Evolutionary conservation across 2,329 filamentous ascomycete species (phyloP).

Genomic region (Cylindrodendrum hubeiense): DNA sequence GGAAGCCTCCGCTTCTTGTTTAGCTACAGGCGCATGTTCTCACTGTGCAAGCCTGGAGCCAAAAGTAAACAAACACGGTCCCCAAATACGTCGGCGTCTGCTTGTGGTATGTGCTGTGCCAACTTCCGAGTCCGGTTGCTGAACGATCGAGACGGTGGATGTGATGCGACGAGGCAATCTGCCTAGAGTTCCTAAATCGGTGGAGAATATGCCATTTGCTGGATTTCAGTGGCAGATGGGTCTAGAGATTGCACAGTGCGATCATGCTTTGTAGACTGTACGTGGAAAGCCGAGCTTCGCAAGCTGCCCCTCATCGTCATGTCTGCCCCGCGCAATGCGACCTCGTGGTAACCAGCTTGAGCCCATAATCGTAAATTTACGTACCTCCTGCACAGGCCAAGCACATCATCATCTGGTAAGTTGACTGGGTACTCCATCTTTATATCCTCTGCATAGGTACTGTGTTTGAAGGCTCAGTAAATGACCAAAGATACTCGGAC

Average conservation of each 20-base stretch:
- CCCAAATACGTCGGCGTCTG: constrained; percentile 18
- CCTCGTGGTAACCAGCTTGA: neutral
- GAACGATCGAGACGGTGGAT: neutral
- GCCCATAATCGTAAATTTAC: neutral
- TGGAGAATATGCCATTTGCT: neutral
- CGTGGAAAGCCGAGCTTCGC: neutral
- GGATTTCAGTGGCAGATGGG: constrained; percentile 3
- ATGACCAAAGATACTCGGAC: neutral
- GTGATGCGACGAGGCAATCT: constrained; percentile 2
- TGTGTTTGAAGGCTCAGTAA: neutral
- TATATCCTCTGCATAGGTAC: neutral
- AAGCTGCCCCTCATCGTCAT: constrained; percentile 1
- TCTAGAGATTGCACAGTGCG: neutral
- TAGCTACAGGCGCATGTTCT: constrained; percentile 39
- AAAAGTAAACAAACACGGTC: constrained; percentile 31
- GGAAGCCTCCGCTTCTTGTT: constrained; percentile 34
- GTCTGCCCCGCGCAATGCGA: neutral
- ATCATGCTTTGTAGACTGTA: neutral
- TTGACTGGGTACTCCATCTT: too few relatives aligned
- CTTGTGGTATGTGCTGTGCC: neutral
- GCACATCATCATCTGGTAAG: neutral
- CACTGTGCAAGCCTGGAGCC: constrained; percentile 6
- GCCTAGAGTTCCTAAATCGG: constrained; percentile 12
- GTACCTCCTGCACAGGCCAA: neutral
- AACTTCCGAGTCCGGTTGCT: neutral